A percentile compares a stretch with the other conserved stretches of the same genome.
phyloP scores from a whole-genome alignment of 345 rosid species.

The Moricandia arvensis region DNA sequence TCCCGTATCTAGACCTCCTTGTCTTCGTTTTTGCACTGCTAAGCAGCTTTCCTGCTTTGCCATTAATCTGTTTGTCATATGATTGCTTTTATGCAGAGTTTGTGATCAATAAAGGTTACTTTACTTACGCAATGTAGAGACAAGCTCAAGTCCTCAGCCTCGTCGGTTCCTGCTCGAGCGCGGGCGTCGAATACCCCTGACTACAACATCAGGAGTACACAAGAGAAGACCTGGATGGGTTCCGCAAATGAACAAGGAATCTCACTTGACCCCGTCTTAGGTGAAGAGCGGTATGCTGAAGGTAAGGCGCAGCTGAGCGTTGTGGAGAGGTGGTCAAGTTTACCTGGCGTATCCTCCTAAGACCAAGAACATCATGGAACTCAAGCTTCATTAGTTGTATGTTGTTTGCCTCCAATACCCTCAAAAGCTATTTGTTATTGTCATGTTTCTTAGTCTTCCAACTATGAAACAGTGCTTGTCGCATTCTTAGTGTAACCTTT shows the following conservation, averaged over 20 bases:
- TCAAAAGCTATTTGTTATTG: neutral
- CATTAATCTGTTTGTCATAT: neutral
- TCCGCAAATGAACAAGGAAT: conserved; percentile 50
- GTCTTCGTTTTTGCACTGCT: neutral
- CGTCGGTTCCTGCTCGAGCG: conserved; percentile 66
- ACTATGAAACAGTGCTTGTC: conserved; percentile 1
- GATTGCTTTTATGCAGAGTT: neutral
- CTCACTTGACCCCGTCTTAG: conserved; percentile 51
- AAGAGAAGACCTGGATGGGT: conserved; percentile 73
- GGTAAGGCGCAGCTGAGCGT: conserved; percentile 64
- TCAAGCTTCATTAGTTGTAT: conserved; percentile 32
- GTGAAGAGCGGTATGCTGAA: conserved; percentile 54
- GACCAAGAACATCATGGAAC: conserved; percentile 82
- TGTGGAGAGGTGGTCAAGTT: conserved; percentile 65
- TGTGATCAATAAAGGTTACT: no score
- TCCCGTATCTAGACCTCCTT: neutral
- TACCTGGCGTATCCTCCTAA: conserved; percentile 72
- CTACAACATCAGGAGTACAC: conserved; percentile 82
- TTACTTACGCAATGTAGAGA: no score
- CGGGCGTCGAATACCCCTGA: conserved; percentile 69
- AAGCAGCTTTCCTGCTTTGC: neutral
- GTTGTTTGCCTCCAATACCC: conserved; percentile 13
- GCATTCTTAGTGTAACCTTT: conserved; percentile 5
- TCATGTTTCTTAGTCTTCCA: neutral
- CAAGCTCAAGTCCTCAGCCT: conserved; percentile 32